These are phyloP conservation scores for Misopates orontium DNA, from an alignment of 257 asterid genomes.

Conservation along the genomic window DNA sequence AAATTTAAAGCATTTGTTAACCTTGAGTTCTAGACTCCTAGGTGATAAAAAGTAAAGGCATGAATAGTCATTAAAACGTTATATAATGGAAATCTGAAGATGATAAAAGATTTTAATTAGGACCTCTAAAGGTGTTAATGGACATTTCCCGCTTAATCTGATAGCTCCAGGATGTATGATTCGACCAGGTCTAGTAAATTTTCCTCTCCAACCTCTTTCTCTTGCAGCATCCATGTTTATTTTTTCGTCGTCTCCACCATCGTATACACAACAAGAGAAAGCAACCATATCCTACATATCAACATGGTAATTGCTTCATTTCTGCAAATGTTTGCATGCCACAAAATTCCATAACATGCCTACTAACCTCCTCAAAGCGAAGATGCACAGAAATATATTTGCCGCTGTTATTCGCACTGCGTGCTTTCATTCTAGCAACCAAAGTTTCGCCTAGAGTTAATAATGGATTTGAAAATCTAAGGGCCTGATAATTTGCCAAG, in stretches of 20 bases:
- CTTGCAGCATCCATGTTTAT: constrained; percentile 96
- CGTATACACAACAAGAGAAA: constrained; percentile 94
- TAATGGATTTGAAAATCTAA: constrained; percentile 73
- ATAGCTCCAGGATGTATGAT: constrained; percentile 85
- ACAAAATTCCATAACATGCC: constrained; percentile 19
- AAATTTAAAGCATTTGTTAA: not conserved
- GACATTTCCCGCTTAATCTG: constrained; percentile 92
- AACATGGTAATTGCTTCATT: constrained; percentile 24
- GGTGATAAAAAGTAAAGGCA: no score
- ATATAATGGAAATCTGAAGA: not conserved
- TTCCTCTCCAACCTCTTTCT: constrained; percentile 98
- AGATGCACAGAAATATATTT: constrained; percentile 96
- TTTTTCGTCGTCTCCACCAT: constrained; percentile 86
- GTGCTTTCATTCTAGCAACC: constrained; percentile 87
- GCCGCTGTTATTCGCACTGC: constrained; percentile 80
- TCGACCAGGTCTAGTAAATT: constrained; percentile 89
- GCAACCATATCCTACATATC: constrained; percentile 96
- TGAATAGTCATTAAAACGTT: not conserved
- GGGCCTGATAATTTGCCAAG: constrained; percentile 91
- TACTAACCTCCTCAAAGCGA: constrained; percentile 98
- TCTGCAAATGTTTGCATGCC: constrained; percentile 19
- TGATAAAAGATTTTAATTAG: constrained; percentile 2
- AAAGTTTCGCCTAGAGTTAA: constrained; percentile 64
- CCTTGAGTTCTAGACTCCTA: no score
- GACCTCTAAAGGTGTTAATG: constrained; percentile 96